Percentiles rank a stretch among this genome's conserved stretches.
These are phyloP conservation scores for Solanum pinnatisectum DNA, from an alignment of 257 asterid species.

Conservation along the genomic window DNA sequence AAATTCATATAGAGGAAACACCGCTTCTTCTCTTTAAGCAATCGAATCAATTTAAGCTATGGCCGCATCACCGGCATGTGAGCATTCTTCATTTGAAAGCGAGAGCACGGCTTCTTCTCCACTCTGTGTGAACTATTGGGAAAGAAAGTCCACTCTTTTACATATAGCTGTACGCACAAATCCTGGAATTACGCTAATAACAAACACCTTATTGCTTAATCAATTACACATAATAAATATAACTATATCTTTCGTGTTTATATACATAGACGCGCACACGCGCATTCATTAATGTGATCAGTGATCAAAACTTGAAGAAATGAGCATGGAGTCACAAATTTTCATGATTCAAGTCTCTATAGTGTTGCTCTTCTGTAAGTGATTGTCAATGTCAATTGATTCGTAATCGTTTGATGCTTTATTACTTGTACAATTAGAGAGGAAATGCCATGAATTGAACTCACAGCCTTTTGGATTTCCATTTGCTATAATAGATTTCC, in stretches of 20 bases:
- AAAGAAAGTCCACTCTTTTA: background rate
- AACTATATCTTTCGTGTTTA: background rate
- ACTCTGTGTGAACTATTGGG: background rate
- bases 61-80: background rate
- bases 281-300: background rate
- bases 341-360: background rate
- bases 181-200: background rate
- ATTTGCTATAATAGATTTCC: background rate
- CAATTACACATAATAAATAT: background rate
- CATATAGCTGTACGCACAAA: background rate
- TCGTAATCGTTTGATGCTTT: background rate
- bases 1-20: slow-evolving; percentile 1
- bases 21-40: background rate
- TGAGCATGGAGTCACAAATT: background rate
- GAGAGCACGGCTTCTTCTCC: background rate
- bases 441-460: background rate
- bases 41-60: background rate
- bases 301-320: background rate
- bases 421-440: background rate
- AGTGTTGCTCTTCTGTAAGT: background rate
- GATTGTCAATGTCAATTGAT: background rate
- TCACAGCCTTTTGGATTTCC: background rate
- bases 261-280: background rate
- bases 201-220: background rate
- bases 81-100: slow-evolving; percentile 4